These are phyloP conservation scores for Sporisorium graminicola DNA, from an alignment of 1,284 basidiomycete genomes.

Conservation along the genomic window DNA sequence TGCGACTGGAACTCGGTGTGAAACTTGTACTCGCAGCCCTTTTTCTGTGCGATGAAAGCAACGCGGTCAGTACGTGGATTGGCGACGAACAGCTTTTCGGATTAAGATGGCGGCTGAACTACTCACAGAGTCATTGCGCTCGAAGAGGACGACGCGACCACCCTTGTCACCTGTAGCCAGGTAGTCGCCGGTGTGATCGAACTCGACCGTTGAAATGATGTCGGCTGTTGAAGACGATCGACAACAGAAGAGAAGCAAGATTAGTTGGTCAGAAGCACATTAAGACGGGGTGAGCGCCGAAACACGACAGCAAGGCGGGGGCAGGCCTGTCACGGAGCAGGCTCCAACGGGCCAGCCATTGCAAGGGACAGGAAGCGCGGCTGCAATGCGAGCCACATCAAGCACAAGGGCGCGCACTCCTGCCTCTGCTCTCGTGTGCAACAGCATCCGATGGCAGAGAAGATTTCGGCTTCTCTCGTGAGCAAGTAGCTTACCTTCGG, in stretches of 20 bases:
- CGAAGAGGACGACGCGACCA: slow-evolving; percentile 97
- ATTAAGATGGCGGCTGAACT: background rate
- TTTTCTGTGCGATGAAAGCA: slow-evolving; percentile 76
- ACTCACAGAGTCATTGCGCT: slow-evolving; percentile 95
- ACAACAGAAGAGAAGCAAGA: background rate
- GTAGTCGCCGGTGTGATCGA: slow-evolving; percentile 99
- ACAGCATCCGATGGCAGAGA: background rate
- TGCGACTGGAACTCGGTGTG: slow-evolving; percentile 99
- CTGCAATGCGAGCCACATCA: background rate
- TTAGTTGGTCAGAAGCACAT: background rate
- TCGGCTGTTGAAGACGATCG: slow-evolving; percentile 78
- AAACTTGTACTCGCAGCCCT: slow-evolving; percentile 99
- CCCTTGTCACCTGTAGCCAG: slow-evolving; percentile 99
- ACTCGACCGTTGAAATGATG: slow-evolving; percentile 87
- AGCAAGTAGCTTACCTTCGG: slow-evolving; percentile 79
- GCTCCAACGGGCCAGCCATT: background rate
- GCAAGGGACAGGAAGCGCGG: background rate
- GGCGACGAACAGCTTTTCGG: background rate
- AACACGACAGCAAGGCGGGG: background rate
- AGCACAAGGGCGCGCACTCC: background rate
- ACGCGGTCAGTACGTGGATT: background rate
- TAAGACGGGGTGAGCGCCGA: background rate
- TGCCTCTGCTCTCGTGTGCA: background rate
- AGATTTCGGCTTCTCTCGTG: background rate
- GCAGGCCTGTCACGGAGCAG: background rate